Base-by-base conservation (phyloP, 495 filamentous ascomycete genomes). In the Penicillium parvum region DNA sequence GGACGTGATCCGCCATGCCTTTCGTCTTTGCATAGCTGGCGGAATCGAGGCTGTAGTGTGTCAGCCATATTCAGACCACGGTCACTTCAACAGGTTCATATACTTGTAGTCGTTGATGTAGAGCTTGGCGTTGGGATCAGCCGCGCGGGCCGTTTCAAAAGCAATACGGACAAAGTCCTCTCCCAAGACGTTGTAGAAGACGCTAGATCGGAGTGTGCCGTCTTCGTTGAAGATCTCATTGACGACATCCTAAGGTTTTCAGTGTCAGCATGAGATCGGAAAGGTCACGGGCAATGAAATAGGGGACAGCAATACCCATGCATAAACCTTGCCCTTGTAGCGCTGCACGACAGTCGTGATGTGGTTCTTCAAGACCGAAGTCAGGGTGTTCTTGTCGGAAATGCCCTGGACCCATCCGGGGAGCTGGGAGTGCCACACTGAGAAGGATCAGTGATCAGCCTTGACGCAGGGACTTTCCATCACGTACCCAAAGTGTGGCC, bases 161-260 rank as follows among this genome's bases (percentile, higher is more conserved):
- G 79, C 79, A 32, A 82, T 75, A 10, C 62, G 63, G 46, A 82
- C 69, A 55, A 71, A 85, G 40, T 75, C 71, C 38, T 75, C 69
- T 7, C 79, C 79, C 17, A 82, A 52, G 9, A 77, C 66, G 18
- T 70, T 64, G 65, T 71, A 78, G 64, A 82, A 83, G 34, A 76
- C 63, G 35, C 57, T 72, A 40, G 67, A 42, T 36, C 81, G 75
- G 48, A 76, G 77, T n/a, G 71, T 71, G 22, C 81, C 84, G 51
- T 83, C 76, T 36, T 86, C 83, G 46, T 82, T 75, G 47, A 86
- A 76, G 22, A 78, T 77, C 58, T 88, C 83, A 62, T 86, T 86
- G 12, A 84, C 71, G 1, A 88, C 84, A 53, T 86, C 82, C 78
- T 69, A 43, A 66, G 25, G 50, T 34, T n/a, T 9, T 15, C 43